Evolutionary conservation across 208 protist species (phyloP).

Genomic region (Acanthamoeba triangularis): DNA sequence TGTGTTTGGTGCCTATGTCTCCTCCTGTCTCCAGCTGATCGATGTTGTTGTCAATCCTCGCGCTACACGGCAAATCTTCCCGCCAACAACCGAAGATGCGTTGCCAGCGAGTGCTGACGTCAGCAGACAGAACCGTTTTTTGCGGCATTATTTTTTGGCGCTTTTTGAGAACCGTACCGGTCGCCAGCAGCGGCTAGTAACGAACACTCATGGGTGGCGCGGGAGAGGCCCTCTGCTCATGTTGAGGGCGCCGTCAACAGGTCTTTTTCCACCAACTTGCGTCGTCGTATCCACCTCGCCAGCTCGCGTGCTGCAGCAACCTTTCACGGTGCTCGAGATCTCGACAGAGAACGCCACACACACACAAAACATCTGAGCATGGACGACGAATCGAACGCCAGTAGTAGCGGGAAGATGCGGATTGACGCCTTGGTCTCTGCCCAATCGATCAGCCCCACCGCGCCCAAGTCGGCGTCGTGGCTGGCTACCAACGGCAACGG

Average conservation of each 20-base stretch:
- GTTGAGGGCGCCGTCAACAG: neutral
- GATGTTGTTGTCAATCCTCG: too few species aligned
- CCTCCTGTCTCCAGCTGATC: too few species aligned
- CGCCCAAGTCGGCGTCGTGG: conserved; percentile 13
- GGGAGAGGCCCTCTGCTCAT: neutral
- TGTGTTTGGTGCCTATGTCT: too few species aligned
- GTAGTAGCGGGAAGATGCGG: neutral
- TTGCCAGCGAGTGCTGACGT: neutral
- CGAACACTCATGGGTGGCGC: conserved; percentile 1
- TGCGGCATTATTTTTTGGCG: neutral
- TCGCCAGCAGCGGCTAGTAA: conserved; percentile 2
- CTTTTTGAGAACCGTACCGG: neutral
- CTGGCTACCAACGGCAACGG: neutral
- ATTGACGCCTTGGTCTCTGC: conserved; percentile 3
- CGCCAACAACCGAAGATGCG: too few species aligned
- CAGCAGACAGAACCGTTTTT: neutral
- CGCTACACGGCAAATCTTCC: too few species aligned
- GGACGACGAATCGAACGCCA: neutral
- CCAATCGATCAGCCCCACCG: conserved; percentile 20
- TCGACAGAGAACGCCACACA: neutral
- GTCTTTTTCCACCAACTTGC: neutral
- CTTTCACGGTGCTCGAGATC: too few species aligned
- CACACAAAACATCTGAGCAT: neutral
- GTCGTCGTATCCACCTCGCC: too few species aligned
- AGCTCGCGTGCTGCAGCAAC: neutral